Base-by-base conservation (phyloP, 1,139 yeast genomes). In the Trichomonascaceae sp. region DNA sequence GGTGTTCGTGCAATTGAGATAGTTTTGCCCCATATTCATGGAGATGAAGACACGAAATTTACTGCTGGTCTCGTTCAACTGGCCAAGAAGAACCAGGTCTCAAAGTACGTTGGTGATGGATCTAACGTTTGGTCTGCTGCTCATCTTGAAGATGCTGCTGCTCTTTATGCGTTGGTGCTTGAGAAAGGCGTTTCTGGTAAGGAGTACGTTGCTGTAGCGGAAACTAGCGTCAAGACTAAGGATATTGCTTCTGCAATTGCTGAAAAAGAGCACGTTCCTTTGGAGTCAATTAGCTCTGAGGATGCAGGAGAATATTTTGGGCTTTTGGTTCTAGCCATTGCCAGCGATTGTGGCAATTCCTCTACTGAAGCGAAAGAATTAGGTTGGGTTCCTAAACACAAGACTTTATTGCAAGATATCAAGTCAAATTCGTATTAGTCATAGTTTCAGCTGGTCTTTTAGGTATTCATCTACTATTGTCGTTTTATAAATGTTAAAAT, bases 91-190 rank as follows among this genome's bases (percentile, higher is more conserved):
- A 45, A 54, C 4, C 66, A 67, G 1, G 56, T 49, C 17, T 59
- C 67, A 7, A 56, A 53, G 10, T 67, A 65, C 50, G 36, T 65
- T 13, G 72, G 61, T 3, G 66, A 63, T 6, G 74, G 74, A 10
- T 38, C 54, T 9, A 65, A 62, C 52, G 57, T 50, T 1, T 72
- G 74, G 74, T 56, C 70, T 5, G 67, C 72, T 2, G 69, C 68
- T 17, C 64, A 69, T 48, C 59, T 59, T 15, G 24, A 49, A 2
- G 76, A 72, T 63, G 71, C 67, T 32, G 74, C 72, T 1, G 53
- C 39, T 5, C 45, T 70, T 20, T 70, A 54, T 47, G 50, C 57
- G 17, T 53, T 63, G 36, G 72, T 64, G 7, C 27, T 66, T 12
- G 70, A 68, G 54, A 67, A 66, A 49, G 72, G 68, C 2, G 5